Evolutionary conservation across 2,329 filamentous ascomycete genomes (phyloP).

Genomic region (Aspergillaceae sp.): DNA sequence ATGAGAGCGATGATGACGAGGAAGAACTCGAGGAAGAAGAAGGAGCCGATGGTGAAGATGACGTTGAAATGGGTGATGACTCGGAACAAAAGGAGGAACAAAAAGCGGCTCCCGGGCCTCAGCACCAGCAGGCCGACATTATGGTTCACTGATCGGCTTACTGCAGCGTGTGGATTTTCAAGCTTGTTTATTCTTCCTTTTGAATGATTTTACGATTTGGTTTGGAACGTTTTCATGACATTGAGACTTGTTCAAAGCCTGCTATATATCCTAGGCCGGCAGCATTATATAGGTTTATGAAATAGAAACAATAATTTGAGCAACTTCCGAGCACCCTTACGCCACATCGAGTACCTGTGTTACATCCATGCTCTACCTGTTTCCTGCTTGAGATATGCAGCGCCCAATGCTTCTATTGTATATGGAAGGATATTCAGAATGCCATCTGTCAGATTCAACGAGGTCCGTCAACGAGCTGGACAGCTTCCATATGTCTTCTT

Average conservation of each 20-base stretch:
- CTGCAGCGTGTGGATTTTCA: not conserved
- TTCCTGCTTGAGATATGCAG: no score
- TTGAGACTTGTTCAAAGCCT: slow-evolving; percentile 8
- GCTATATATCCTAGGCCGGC: slow-evolving; percentile 10
- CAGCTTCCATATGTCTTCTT: no score
- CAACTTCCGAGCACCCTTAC: no score
- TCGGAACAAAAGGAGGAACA: slow-evolving; percentile 30
- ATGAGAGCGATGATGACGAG: slow-evolving; percentile 64
- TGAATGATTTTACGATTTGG: slow-evolving; percentile 23
- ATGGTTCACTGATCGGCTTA: slow-evolving; percentile 37
- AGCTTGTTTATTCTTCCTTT: slow-evolving; percentile 6
- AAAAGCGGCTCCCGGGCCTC: slow-evolving; percentile 20
- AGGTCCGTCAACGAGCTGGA: no score
- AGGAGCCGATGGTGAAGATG: slow-evolving; percentile 49
- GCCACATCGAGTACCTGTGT: not conserved
- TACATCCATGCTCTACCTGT: no score
- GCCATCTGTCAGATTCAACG: no score
- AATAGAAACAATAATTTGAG: slow-evolving; percentile 17
- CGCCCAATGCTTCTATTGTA: no score
- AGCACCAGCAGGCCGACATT: slow-evolving; percentile 32
- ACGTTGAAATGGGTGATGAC: slow-evolving; percentile 52
- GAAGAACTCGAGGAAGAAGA: slow-evolving; percentile 59
- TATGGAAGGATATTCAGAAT: no score
- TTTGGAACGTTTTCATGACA: slow-evolving; percentile 22
- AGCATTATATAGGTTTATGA: slow-evolving; percentile 16